Percentiles rank a stretch among this genome's conserved stretches.
Evolutionary conservation across 2,329 filamentous ascomycete species (phyloP).

Genomic region (Xylariaceae sp.): DNA sequence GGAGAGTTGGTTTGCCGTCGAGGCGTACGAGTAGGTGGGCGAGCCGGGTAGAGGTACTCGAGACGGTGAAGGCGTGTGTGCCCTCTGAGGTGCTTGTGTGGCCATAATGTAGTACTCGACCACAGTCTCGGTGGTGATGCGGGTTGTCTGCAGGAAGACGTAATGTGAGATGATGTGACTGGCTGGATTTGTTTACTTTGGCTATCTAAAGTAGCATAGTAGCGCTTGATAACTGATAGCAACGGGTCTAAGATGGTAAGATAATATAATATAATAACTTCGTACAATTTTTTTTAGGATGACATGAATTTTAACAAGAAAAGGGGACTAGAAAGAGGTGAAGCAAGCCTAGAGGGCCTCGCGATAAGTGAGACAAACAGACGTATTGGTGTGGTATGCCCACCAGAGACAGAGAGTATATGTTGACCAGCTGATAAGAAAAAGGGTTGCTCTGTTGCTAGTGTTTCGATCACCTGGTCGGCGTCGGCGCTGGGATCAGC

Average conservation of each 20-base stretch:
- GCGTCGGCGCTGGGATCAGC: too few relatives aligned
- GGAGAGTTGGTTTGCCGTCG: slow-evolving; percentile 66
- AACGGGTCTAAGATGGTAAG: slow-evolving; percentile 14
- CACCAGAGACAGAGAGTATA: too few relatives aligned
- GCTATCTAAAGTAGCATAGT: too few relatives aligned
- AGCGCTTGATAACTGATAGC: slow-evolving; percentile 12
- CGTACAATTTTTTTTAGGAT: neutral
- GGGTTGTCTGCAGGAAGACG: slow-evolving; percentile 5
- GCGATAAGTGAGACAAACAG: neutral
- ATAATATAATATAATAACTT: neutral
- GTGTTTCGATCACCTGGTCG: too few relatives aligned
- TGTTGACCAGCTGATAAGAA: slow-evolving; percentile 2
- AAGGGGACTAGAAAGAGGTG: neutral
- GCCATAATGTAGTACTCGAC: slow-evolving; percentile 20
- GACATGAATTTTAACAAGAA: neutral
- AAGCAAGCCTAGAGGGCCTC: neutral
- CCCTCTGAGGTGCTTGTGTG: slow-evolving; percentile 40
- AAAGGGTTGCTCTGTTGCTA: too few relatives aligned
- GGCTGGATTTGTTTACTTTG: slow-evolving; percentile 27
- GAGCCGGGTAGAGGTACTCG: slow-evolving; percentile 68
- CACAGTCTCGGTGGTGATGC: neutral
- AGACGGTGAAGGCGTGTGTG: slow-evolving; percentile 60
- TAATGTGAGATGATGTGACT: slow-evolving; percentile 20
- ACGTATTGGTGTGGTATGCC: neutral
- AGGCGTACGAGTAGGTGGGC: slow-evolving; percentile 68